phyloP scores from a whole-genome alignment of 2,329 filamentous ascomycete genomes.

The Aspergillus nomiae region DNA sequence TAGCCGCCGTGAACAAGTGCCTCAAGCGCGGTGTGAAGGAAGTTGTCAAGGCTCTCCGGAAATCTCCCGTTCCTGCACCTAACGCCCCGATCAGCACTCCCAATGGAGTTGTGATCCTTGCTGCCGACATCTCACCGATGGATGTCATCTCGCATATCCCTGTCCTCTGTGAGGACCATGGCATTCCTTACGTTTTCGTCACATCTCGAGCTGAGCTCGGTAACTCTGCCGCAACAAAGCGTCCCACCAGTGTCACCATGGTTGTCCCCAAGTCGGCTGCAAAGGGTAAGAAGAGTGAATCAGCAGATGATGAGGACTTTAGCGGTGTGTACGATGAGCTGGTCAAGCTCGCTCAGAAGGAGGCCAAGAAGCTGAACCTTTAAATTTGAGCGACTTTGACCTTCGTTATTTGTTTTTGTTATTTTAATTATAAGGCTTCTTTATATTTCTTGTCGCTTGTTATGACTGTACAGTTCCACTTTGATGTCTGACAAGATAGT shows the following conservation, averaged over 20 bases:
- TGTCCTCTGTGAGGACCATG: constrained; percentile 96
- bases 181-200: constrained; percentile 95
- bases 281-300: constrained; percentile 53
- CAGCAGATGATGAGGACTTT: constrained; percentile 52
- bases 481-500: constrained; percentile 38
- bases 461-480: constrained; percentile 41
- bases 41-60: constrained; percentile 96
- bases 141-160: constrained; percentile 98
- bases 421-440: constrained; percentile 30
- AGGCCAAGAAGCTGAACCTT: constrained; percentile 59
- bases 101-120: constrained; percentile 80
- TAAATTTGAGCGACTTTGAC: constrained; percentile 29
- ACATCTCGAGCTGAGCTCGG: constrained; percentile 90
- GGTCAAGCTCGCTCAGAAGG: constrained; percentile 61
- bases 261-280: constrained; percentile 58
- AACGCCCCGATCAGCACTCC: constrained; percentile 64
- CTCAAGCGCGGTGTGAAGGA: constrained; percentile 99
- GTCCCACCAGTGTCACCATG: constrained; percentile 96
- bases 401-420: constrained; percentile 24
- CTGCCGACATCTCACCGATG: constrained; percentile 96
- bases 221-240: constrained; percentile 90
- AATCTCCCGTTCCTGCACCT: constrained; percentile 73
- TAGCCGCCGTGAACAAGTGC: constrained; percentile 92
- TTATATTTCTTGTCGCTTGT: constrained; percentile 23
- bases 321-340: constrained; percentile 58